These are phyloP conservation scores for Pseudozyma tsukubaensis DNA, from an alignment of 1,284 basidiomycete species.

Conservation along the genomic window DNA sequence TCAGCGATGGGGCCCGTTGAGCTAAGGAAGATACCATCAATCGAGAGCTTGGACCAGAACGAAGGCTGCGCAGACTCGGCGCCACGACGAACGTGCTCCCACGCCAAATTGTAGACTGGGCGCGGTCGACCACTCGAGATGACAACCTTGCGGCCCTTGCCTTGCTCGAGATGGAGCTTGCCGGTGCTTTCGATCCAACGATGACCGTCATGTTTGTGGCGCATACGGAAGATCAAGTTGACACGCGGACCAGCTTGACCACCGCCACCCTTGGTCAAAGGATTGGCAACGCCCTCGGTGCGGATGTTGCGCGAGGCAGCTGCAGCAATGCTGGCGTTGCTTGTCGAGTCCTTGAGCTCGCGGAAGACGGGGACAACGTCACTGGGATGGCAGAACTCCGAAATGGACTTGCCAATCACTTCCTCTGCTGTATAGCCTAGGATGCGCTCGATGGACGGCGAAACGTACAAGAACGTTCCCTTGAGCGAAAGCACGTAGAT, in stretches of 20 bases:
- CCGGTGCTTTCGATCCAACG: constrained; percentile 63
- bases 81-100: constrained; percentile 54
- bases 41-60: constrained; percentile 63
- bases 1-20: constrained; percentile 46
- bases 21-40: constrained; percentile 58
- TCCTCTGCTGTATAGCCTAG: constrained; percentile 74
- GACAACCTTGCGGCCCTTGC: constrained; percentile 66
- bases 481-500: constrained; percentile 91
- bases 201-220: constrained; percentile 58
- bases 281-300: constrained; percentile 56
- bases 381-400: constrained; percentile 84
- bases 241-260: constrained; percentile 64
- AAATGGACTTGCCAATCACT: constrained; percentile 81
- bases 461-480: constrained; percentile 91
- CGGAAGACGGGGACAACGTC: constrained; percentile 91
- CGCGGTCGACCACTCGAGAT: constrained; percentile 60
- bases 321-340: constrained; percentile 67
- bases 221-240: constrained; percentile 63
- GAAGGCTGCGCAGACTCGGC: constrained; percentile 42
- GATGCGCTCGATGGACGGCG: constrained; percentile 71
- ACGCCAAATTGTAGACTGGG: constrained; percentile 60
- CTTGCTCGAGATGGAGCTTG: constrained; percentile 65
- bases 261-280: constrained; percentile 61
- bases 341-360: constrained; percentile 83
- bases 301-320: constrained; percentile 58